Evolutionary conservation across 1,284 basidiomycete genomes (phyloP), one percentile per base, ranked within the genome.

Genomic region (Cutaneotrichosporon sp.): DNA sequence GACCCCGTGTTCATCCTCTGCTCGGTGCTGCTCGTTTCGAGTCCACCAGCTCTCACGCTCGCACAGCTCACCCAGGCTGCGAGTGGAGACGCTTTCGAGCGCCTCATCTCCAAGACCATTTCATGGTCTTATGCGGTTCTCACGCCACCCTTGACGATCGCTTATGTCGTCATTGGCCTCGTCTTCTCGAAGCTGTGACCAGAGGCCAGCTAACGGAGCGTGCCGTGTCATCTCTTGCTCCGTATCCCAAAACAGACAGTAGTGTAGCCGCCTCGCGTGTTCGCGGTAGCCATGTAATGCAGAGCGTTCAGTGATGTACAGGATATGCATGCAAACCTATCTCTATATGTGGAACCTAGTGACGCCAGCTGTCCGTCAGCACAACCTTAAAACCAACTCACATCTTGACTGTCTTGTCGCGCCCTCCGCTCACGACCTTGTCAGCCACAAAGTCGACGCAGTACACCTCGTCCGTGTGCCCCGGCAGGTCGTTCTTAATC

Each of bases 401-500:
- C 82, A 86, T 86, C 73, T 86, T 86, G 62, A 86, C 83, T 31
- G 82, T 82, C 77, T 83, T 83, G 70, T 87, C 86, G 56, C 84
- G 76, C 0, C 97, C 96, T 14, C 95, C 97, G 76, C 92, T 96
- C 66, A 97, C 94, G 36, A 98, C 87, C 80, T 98, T 98, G 82
- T 99, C 96, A 1, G 94, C 96, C 0, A 97, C 92, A 76, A 96
- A 97, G 78, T 97, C 94, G 22, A 99, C 96, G 75, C 96, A 99
- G 82, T 98, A 98, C 31, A 99, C 96, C 79, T 99, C 97, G 74
- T 99, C 96, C 0, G 90, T 91, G 76, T 99, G 97, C 4, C 96
- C 97, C 0, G 95, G 92, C 30, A 99, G 85, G 78, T 99, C 96
- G 4, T 87, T 88, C 73, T 92, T 89, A 70, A 98, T 89, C 81